phyloP scores from a whole-genome alignment of 2,329 filamentous ascomycete genomes.

The Pseudogymnoascus sp. region DNA sequence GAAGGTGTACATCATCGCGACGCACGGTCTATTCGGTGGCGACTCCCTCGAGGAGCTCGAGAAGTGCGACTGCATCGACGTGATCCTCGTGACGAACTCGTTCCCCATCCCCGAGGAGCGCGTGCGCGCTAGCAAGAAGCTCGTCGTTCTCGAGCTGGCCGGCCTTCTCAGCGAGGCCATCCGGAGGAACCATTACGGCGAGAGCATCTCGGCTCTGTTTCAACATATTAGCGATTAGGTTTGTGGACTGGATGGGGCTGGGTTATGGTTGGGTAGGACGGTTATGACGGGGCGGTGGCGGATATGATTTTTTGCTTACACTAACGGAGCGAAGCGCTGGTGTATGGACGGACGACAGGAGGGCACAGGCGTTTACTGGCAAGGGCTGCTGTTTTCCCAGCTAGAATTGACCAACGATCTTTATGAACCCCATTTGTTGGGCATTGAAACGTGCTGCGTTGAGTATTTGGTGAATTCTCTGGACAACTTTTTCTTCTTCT shows the following conservation, averaged over 20 bases:
- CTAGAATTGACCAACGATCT: constrained; percentile 8
- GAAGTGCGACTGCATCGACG: constrained; percentile 84
- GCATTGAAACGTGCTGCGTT: constrained; percentile 23
- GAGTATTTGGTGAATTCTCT: constrained; percentile 6
- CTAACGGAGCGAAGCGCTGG: constrained; percentile 2
- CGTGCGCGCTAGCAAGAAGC: constrained; percentile 63
- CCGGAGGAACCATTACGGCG: constrained; percentile 90
- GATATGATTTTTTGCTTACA: constrained; percentile 2
- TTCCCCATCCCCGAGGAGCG: constrained; percentile 80
- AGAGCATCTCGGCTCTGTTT: constrained; percentile 51
- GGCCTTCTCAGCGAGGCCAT: constrained; percentile 86
- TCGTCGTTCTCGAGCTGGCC: constrained; percentile 83
- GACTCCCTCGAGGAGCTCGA: constrained; percentile 86
- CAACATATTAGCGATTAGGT: constrained; percentile 11
- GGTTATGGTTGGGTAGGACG: background rate
- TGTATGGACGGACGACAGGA: background rate
- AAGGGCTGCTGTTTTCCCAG: background rate
- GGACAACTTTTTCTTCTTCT: constrained; percentile 9
- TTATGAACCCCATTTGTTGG: background rate
- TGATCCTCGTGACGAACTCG: constrained; percentile 92
- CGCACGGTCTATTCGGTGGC: constrained; percentile 86
- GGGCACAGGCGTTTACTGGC: constrained; percentile 4
- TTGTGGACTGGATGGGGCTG: background rate
- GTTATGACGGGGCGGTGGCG: background rate
- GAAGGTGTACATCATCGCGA: constrained; percentile 95